Base-by-base conservation (phyloP, 129 eudicot genomes). In the Centaurea solstitialis region DNA sequence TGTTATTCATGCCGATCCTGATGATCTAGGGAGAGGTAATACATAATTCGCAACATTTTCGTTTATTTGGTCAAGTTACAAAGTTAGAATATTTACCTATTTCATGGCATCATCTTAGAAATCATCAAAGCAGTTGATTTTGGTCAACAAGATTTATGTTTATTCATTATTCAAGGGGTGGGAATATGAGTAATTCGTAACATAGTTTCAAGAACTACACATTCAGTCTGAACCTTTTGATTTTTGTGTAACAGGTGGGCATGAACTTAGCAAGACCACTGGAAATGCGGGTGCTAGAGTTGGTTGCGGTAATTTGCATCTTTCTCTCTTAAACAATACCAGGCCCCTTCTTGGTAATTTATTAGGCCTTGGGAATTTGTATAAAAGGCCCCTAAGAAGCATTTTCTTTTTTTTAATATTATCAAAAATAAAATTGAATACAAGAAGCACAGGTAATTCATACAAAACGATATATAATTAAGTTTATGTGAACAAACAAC, bases 251-350 rank as follows among this genome's bases (percentile, higher is more conserved):
- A 85, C 89, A 94, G 99, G 97, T 81, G 97, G 95, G 66, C 97
- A 92, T 81, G 97, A 92, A 87, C 97, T 94, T 81, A 95, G 99
- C 92, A 92, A 95, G 85, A 85, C 94, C 72, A 95, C 99, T 0
- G 98, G 98, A 41, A 95, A 95, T 79, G 99, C 99, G 6, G 99
- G 99, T 86, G 99, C 98, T 41, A 92, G 99, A 85, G 94, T 95
- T 82, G 99, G 93, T 69, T 93, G 99, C 67, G 99, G 98, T 95
- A 93, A 87, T 68, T 79, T 53, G 65, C 65, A 37, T 82, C 77
- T 74, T 28, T 68, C 69, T 74, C 66, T 64, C 33, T 76, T 10
- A 4, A 66, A 35, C 26, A 37, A 50, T 39, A 33, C 37, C 37
- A 4, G 37, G 37, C 37, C 37, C 37, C 5, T 4, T 33, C 37